Evolutionary conservation across 768 basidiomycete genomes (phyloP), one percentile per base, ranked within the genome.

Genomic region (Tremella yokohamensis): DNA sequence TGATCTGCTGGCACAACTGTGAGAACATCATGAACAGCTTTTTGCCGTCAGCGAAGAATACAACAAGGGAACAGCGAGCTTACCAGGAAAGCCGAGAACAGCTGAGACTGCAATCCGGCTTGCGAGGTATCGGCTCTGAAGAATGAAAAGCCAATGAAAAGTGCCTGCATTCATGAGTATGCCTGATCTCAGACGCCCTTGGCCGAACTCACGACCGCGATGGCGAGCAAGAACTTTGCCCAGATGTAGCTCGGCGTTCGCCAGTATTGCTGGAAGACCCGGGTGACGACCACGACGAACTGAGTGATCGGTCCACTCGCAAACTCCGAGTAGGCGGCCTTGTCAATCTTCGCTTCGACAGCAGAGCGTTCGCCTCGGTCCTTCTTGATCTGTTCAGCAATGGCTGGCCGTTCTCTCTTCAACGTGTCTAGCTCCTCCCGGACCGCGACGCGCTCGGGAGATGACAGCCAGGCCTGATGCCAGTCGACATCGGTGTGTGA

Each of bases 271-370:
- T 77, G 73, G 61, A 75, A 77, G 12, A 76, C 83, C 54, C 92
- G 78, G 82, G 90, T 90, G 3, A 87, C 87, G 34, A 93, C 77
- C 25, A 86, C 86, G 59, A 89, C 80, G 53, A 75, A 65, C 24
- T 77, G 48, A 4, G 70, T 72, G 45, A 79, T 78, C 20, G 77
- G 84, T 2, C 81, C 79, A 62, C 87, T 85, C 13, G 87, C 83
- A 74, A 89, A 89, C 73, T 34, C 29, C 4, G 24, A 90, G 78
- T 18, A 90, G 83, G 52, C 84, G 88, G 79, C 86, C 90, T 51
- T 89, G 84, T 72, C 91, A 92, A 63, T 90, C 85, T 2, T 89
- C 87, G 8, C 85, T 87, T 55, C 90, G 81, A 87, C 88, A 91
- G 88, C 88, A 0, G 90, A 69, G 63, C 76, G 76, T 48, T 71